These are phyloP conservation scores for Cocos nucifera DNA, from an alignment of 176 grass and related monocot species.

Conservation along the genomic window DNA sequence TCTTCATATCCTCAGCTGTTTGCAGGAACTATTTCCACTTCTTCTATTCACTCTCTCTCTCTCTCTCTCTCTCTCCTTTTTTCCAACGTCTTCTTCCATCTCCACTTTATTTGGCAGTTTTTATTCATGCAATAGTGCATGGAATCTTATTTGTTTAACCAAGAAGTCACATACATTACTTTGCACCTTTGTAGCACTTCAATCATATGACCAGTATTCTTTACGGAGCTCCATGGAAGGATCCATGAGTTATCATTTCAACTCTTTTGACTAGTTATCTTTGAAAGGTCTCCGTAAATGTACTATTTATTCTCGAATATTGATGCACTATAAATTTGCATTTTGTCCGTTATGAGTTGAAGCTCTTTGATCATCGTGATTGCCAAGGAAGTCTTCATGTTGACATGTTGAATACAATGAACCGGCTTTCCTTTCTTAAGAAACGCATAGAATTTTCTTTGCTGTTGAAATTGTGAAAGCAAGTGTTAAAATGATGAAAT, in stretches of 20 bases:
- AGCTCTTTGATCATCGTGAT: no score
- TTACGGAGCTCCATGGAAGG: conserved; percentile 70
- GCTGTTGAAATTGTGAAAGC: no score
- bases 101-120: neutral
- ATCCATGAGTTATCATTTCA: conserved; percentile 37
- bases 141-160: neutral
- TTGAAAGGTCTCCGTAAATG: neutral
- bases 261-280: neutral
- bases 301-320: no score
- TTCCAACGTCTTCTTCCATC: neutral
- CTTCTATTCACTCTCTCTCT: neutral
- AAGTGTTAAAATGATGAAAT: no score
- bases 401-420: no score
- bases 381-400: no score
- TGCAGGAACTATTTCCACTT: conserved; percentile 35
- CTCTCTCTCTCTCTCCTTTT: no score
- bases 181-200: conserved; percentile 46
- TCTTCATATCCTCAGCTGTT: conserved; percentile 47
- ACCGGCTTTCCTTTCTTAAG: no score
- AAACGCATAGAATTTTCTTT: no score
- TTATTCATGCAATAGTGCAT: no score
- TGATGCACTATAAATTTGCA: no score
- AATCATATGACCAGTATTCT: conserved; percentile 58
- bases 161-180: conserved; percentile 19
- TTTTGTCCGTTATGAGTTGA: no score